Percentiles rank a stretch among this genome's conserved stretches.
phyloP scores from a whole-genome alignment of 805 yeast genomes.

The Millerozyma acaciae region DNA sequence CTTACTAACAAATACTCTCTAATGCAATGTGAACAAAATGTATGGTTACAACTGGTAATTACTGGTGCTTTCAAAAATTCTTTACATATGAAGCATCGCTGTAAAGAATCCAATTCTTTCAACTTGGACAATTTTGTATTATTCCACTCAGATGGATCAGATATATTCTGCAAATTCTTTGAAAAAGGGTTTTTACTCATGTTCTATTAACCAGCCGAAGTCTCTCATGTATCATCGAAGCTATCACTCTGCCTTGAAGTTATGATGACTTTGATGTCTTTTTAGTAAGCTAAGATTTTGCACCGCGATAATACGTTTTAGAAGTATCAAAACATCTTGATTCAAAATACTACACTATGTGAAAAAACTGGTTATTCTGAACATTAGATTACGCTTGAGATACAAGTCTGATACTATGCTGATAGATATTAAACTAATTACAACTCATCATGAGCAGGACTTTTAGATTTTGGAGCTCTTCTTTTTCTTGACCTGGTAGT shows the following conservation, averaged over 20 bases:
- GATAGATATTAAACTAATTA: slow-evolving; percentile 7
- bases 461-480: neutral
- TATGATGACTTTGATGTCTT: too few species aligned
- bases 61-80: slow-evolving; percentile 79
- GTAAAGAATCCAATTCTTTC: slow-evolving; percentile 59
- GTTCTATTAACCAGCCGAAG: neutral
- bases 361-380: too few species aligned
- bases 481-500: too few species aligned
- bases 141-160: slow-evolving; percentile 75
- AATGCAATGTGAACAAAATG: slow-evolving; percentile 85
- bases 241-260: too few species aligned
- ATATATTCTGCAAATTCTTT: slow-evolving; percentile 23
- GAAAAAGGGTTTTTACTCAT: slow-evolving; percentile 14
- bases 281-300: too few species aligned
- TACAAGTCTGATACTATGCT: too few species aligned
- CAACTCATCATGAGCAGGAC: slow-evolving; percentile 3
- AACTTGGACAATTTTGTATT: slow-evolving; percentile 52
- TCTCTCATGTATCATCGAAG: neutral
- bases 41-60: slow-evolving; percentile 79
- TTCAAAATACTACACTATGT: too few species aligned
- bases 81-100: slow-evolving; percentile 85
- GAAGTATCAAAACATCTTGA: too few species aligned
- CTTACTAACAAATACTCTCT: slow-evolving; percentile 61
- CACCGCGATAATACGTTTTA: too few species aligned
- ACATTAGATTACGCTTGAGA: too few species aligned